Conservation (phyloP, 163 green algal species). For the Scenedesmus sp. region DNA sequence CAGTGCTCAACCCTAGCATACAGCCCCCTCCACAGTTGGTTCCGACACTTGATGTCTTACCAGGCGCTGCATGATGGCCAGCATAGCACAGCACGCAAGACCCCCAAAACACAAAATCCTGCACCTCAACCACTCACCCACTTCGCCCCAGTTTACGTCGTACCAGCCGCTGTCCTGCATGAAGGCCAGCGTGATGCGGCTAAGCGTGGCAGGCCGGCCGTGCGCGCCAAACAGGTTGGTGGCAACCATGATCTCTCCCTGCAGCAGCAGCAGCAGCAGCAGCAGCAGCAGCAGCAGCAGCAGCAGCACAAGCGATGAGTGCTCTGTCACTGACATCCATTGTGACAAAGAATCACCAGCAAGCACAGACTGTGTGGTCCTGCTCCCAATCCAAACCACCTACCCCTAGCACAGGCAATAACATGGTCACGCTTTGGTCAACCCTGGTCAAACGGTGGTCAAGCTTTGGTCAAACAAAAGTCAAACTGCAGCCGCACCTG, state of each 20-base stretch:
- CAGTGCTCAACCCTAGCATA: too few species aligned
- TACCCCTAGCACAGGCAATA: not conserved
- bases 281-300: not conserved
- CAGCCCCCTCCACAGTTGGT: too few species aligned
- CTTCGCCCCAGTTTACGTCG: conserved; percentile 28
- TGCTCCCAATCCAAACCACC: not conserved
- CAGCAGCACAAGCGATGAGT: not conserved
- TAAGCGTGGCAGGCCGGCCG: conserved; percentile 53
- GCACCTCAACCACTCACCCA: not conserved
- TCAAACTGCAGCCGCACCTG: conserved; percentile 49
- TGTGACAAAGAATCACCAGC: not conserved
- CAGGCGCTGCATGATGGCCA: not conserved
- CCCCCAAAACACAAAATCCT: too few species aligned
- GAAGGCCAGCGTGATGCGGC: conserved; percentile 62
- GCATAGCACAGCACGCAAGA: too few species aligned
- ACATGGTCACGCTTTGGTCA: not conserved
- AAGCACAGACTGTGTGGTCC: not conserved
- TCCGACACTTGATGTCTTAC: conserved; percentile 40
- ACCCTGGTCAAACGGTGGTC: too few species aligned
- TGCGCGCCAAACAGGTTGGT: conserved; percentile 59
- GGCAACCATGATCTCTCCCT: conserved; percentile 73
- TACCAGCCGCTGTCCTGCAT: conserved; percentile 60
- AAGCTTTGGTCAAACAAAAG: not conserved
- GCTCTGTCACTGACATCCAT: not conserved
- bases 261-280: too few species aligned